Conservation (phyloP, 1,284 basidiomycete genomes). For the Apiotrichum mycotoxinovorans region DNA sequence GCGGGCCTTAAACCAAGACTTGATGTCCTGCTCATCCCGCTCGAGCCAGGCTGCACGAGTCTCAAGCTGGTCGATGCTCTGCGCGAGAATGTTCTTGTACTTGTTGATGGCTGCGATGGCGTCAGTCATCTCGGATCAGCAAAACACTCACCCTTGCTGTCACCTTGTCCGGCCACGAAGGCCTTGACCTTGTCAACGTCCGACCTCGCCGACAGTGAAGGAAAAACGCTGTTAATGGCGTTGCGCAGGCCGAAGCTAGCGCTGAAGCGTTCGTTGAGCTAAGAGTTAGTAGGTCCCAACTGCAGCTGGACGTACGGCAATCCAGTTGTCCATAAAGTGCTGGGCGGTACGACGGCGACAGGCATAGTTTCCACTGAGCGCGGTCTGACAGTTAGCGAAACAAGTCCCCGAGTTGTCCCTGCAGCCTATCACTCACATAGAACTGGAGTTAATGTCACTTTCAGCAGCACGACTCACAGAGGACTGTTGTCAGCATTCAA, state of each 20-base stretch:
- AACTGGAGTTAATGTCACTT: slow-evolving; percentile 22
- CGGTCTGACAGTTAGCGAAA: slow-evolving; percentile 45
- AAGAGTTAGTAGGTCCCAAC: neutral
- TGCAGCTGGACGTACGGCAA: slow-evolving; percentile 52
- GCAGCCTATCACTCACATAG: slow-evolving; percentile 15
- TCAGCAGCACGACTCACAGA: neutral
- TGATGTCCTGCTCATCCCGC: slow-evolving; percentile 53
- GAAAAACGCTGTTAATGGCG: slow-evolving; percentile 56
- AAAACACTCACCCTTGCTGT: neutral
- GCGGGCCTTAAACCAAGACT: slow-evolving; percentile 58
- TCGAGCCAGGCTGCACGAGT: slow-evolving; percentile 54
- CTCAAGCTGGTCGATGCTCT: slow-evolving; percentile 55
- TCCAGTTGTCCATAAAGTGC: slow-evolving; percentile 61
- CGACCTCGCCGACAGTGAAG: slow-evolving; percentile 60
- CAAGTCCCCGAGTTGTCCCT: slow-evolving; percentile 22
- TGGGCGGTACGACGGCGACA: slow-evolving; percentile 35
- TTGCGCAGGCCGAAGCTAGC: slow-evolving; percentile 58
- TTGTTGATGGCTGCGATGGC: slow-evolving; percentile 39
- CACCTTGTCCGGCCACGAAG: slow-evolving; percentile 59
- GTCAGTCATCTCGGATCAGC: too few relatives aligned
- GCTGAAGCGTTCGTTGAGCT: slow-evolving; percentile 69
- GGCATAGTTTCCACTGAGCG: slow-evolving; percentile 38
- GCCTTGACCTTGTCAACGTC: slow-evolving; percentile 64
- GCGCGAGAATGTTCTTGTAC: slow-evolving; percentile 52
- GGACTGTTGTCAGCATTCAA: neutral